Base-by-base conservation (phyloP, 139 green algal species). In the Chlorella sp. region DNA sequence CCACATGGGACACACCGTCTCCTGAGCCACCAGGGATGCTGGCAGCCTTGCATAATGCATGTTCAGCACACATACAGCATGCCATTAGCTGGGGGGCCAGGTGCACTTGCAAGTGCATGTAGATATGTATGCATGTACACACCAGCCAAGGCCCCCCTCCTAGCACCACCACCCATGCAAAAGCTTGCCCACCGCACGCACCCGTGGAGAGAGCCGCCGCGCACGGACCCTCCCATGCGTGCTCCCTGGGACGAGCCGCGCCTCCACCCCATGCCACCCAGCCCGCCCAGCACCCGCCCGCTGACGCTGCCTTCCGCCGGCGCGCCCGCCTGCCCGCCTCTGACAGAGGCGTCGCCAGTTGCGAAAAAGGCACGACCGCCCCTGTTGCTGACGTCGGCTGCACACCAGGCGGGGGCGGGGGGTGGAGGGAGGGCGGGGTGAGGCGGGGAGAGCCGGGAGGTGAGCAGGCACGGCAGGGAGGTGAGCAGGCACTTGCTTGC, bases 201-300 rank as follows among this genome's bases (percentile, higher is more conserved):
- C 79, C 84, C 84, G 30, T 81, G 68, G 60, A 88, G 19, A 0
- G 84, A 88, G 39, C 84, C 84, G 57, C 84, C 68, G 16, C 30
- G 34, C 34, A 87, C n/a, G 28, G 64, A 79, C 39, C 84, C 34
- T 39, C 84, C 64, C 68, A 22, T 28, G 42, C 64, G 79, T 30
- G 42, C 42, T 15, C n/a, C 75, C 12, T 81, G 75, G 34, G 75
- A 81, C 1, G 75, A 21, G 19, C 34, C 34, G 9, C 75, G 75
- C 75, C 40, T 34, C n/a, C 36, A 53, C 11, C 75, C 36, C 14
- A 81, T 15, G 30, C 71, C 32, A 3, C 71, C 71, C 71, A 39
- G 71, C 48, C 48, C 48, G 48, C 71, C 71, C 71, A 78, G 71
- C 71, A 37, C 0, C 28, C 84, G 39, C 39, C 37, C 11, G 39